These are phyloP conservation scores for Colletotrichum kahawae DNA, from an alignment of 2,329 filamentous ascomycete genomes.

Conservation along the genomic window DNA sequence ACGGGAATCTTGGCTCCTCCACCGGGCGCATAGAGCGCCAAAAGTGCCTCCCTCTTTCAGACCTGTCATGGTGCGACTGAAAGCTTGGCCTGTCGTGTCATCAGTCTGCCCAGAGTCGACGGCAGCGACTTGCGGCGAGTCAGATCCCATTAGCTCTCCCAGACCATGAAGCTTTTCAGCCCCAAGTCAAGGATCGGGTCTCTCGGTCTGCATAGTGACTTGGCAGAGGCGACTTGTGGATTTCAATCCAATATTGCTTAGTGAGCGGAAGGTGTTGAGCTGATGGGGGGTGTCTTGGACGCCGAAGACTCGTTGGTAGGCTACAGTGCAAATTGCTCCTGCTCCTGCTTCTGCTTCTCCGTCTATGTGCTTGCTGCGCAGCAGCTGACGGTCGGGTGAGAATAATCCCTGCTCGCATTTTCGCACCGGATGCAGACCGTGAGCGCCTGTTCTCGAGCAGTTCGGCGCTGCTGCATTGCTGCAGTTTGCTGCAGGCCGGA, in stretches of 20 bases:
- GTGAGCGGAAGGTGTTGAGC: neutral
- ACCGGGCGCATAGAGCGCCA: neutral
- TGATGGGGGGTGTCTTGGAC: neutral
- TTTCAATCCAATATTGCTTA: neutral
- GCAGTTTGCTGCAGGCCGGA: neutral
- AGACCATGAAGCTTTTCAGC: neutral
- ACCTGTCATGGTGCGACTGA: neutral
- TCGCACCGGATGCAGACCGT: neutral
- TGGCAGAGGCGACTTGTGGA: neutral
- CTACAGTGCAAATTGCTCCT: neutral
- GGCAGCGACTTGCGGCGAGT: neutral
- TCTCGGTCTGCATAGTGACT: conserved; percentile 7
- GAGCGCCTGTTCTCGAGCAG: neutral
- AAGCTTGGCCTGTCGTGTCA: conserved; percentile 15
- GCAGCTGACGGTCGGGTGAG: neutral
- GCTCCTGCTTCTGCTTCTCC: neutral
- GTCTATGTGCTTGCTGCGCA: neutral
- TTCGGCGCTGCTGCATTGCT: neutral
- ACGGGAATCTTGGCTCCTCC: neutral
- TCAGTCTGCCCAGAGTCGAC: neutral
- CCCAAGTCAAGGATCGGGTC: conserved; percentile 4
- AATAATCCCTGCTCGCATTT: neutral
- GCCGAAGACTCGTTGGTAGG: neutral
- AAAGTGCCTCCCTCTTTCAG: neutral
- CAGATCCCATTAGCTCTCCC: neutral